Evolutionary conservation across 176 grass and related monocot genomes (phyloP), one percentile per base, ranked within the genome.

Genomic region (Musa itinerans): DNA sequence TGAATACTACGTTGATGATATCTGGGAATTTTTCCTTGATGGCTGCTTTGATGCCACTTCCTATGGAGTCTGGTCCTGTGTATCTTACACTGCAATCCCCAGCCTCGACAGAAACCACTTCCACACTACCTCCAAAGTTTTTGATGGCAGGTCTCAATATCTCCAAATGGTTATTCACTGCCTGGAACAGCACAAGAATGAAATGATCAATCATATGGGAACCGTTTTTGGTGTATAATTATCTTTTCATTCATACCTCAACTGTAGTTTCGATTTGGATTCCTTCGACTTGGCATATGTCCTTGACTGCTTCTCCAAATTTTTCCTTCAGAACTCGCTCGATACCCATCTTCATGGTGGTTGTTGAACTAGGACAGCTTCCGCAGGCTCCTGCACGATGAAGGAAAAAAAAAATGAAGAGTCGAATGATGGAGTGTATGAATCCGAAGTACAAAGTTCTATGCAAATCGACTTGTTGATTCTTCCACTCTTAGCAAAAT

Each of bases 261-360:
- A 76, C 81, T 11, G 88, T 93, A 1, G 86, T 91, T 65, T 85
- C 86, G 1, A 64, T 82, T 53, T 70, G 81, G 24, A 15, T 15
- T 24, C 74, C 90, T 27, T 87, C 88, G 64, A 91, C 90, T 84
- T 98, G 90, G 22, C 77, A 83, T 67, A 93, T 93, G 54, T 89
- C 94, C 57, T 84, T 78, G 64, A 93, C 68, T 72, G 94, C 79
- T 59, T 93, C 86, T 11, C 94, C 88, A 84, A 98, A 98, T 69
- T 98, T 98, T 84, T 98, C 90, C 82, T 89, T 91, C 9, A 98
- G 82, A 26, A 98, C 90, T 22, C 88, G 87, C 78, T 98, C 90
- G 48, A 93, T 98, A 51, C 94, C 94, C 94, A 98, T 93, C 69
- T 88, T 89, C 94, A 93, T 93, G 52, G 94, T 98, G 19, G 90